Evolutionary conservation across 306 rosid genomes (phyloP), one percentile per base, ranked within the genome.

Genomic region (Sechiopsis laciniata): DNA sequence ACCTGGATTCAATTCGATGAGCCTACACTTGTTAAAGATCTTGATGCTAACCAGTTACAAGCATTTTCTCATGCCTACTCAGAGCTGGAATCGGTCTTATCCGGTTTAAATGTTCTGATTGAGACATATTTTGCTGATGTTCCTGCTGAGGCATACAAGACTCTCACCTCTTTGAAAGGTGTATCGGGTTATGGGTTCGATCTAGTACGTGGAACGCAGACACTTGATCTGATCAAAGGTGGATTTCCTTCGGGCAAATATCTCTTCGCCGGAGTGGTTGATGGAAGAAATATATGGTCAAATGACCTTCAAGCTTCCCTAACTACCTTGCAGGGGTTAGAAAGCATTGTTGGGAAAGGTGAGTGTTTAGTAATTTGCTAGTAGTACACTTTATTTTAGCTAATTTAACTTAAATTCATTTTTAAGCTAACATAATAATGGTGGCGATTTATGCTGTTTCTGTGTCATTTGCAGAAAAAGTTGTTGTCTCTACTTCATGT

Each of bases 201-300:
- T 82, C 82, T 91, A 68, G 91, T 91, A 72, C 91, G 95, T 61
- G 97, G 97, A 79, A 75, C 87, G 37, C 80, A 91, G 82, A 88
- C 92, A 63, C 85, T 85, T 77, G 89, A 84, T 73, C 82, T 91
- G 81, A 89, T 91, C 78, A 87, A 88, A 81, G 80, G 77, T 40
- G 91, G 82, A 78, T 91, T 88, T 76, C 97, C 97, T 58, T 62
- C 87, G 5, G 92, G 96, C 14, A 91, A 88, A 79, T 76, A 77
- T 70, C 87, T 91, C 46, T 91, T 91, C 77, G 97, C 97, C 71
- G 96, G 97, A 59, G 86, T 91, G 76, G 96, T 91, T 73, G 97
- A 91, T 83, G 97, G 96, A 72, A 86, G 97, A 78, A 91, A 91
- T 74, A 88, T 87, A 74, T 91, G 97, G 97, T 89, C 96, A 54